Base-by-base conservation (phyloP, 345 rosid species). In the Sonneratia caseolaris region DNA sequence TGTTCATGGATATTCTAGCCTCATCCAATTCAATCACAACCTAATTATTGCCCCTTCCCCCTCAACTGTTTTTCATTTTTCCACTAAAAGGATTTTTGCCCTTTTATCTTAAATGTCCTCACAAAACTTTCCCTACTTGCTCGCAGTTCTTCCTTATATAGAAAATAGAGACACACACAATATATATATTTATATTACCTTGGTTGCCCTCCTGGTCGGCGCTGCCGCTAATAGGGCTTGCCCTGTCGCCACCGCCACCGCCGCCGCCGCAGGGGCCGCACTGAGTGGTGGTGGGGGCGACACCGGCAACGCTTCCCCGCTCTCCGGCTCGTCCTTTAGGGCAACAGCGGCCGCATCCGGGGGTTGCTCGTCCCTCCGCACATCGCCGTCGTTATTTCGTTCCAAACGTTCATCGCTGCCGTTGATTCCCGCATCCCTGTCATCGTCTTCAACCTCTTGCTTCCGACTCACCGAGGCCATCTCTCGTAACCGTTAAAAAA, bases 201-300 rank as follows among this genome's bases (percentile, higher is more conserved):
- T 87, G 12, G 93, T 86, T 19, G 90, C 76, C 68, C 94, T 81
- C 76, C 82, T 90, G 51, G 80, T 79, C 64, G 84, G 84, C 35
- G 81, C 49, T 38, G 80, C 57, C 43, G 76, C 64, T 56, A 59
- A 51, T 8, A 84, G 47, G 24, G 91, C 87, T 24, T 73, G 43
- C 27, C 45, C 45, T 37, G 27, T 75, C 35, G 75, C 84, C 21
- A 77, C 79, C 3, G 82, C n/a, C n/a, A n/a, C 70, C 18, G 76
- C 65, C 5, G 83, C 78, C 79, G 70, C 66, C 55, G 56, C 70
- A 8, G 76, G 73, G 36, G 76, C 51, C 2, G 74, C 49, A 37
- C 68, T 21, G 1, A 68, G 18, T 1, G 69, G 75, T 21, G 68
- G 69, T 43, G 78, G 24, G 13, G 51, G 51, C 43, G 49, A 36